A percentile compares a stretch with the other conserved stretches of the same genome.
Conservation (phyloP, 805 yeast species). For the Priceomyces carsonii region DNA sequence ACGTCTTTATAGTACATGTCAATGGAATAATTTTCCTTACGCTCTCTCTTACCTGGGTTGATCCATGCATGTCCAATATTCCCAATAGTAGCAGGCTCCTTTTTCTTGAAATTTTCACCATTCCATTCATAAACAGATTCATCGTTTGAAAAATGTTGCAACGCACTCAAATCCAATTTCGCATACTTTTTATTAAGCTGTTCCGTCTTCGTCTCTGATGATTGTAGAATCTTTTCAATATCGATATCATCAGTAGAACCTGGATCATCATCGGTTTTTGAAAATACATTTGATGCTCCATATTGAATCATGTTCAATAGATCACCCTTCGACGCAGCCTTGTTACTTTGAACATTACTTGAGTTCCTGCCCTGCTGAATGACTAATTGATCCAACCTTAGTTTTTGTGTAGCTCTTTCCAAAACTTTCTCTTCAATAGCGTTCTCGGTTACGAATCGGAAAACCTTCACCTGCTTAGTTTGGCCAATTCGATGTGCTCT, state of each 20-base stretch:
- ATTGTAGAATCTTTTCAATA: constrained; percentile 58
- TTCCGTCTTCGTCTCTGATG: constrained; percentile 64
- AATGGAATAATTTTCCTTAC: constrained; percentile 82
- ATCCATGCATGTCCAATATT: constrained; percentile 67
- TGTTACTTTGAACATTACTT: constrained; percentile 31
- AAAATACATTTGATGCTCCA: constrained; percentile 72
- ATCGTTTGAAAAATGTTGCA: constrained; percentile 72
- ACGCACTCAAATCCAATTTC: constrained; percentile 70
- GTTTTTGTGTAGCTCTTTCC: constrained; percentile 79
- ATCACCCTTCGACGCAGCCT: constrained; percentile 63
- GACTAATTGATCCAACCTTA: constrained; percentile 77
- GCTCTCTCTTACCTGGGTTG: constrained; percentile 81
- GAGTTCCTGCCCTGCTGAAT: constrained; percentile 70
- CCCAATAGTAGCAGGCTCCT: constrained; percentile 49
- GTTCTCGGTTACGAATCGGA: constrained; percentile 75
- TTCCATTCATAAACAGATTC: constrained; percentile 82
- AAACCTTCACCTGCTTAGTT: constrained; percentile 79
- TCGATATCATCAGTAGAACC: constrained; percentile 49
- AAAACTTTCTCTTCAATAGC: constrained; percentile 82
- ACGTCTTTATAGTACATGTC: constrained; percentile 86
- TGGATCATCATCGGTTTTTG: constrained; percentile 22
- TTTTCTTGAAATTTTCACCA: constrained; percentile 78
- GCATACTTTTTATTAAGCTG: constrained; percentile 64
- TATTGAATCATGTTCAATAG: constrained; percentile 79
- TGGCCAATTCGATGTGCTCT: constrained; percentile 89